Percentiles rank a stretch among this genome's conserved stretches.
Evolutionary conservation across 495 filamentous ascomycete genomes (phyloP).

Genomic region (Usnea hakonensis): DNA sequence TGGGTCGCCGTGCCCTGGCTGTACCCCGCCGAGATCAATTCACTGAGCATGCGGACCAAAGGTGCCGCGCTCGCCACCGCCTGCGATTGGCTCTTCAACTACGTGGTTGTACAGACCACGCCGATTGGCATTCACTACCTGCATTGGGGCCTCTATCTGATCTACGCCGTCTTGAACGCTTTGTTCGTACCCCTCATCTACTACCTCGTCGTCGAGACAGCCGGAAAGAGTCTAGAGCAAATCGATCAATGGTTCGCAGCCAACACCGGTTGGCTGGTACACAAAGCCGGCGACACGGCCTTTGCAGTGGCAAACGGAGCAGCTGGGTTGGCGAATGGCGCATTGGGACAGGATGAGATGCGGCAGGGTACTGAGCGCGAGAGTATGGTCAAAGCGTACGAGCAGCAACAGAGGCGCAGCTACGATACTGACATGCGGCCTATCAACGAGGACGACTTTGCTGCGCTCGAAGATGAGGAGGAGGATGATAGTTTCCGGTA

Average conservation of each 20-base stretch:
- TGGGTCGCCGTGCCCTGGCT: constrained; percentile 48
- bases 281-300: constrained; percentile 12
- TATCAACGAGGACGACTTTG: not conserved
- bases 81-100: constrained; percentile 44
- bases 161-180: constrained; percentile 33
- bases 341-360: not conserved
- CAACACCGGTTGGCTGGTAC: constrained; percentile 19
- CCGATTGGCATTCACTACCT: constrained; percentile 36
- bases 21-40: constrained; percentile 55
- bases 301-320: not conserved
- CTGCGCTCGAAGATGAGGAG: not conserved
- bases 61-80: constrained; percentile 43
- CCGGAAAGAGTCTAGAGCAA: constrained; percentile 28
- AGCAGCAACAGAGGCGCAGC: constrained; percentile 2
- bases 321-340: not conserved
- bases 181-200: constrained; percentile 54
- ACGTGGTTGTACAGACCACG: constrained; percentile 42
- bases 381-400: constrained; percentile 15
- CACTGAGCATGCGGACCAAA: constrained; percentile 48
- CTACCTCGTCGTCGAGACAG: constrained; percentile 52
- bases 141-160: constrained; percentile 33
- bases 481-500: not conserved
- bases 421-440: constrained; percentile 9
- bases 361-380: not conserved
- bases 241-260: constrained; percentile 25